Conservation (phyloP, 2,329 filamentous ascomycete species). For the Penicillium sp. region DNA sequence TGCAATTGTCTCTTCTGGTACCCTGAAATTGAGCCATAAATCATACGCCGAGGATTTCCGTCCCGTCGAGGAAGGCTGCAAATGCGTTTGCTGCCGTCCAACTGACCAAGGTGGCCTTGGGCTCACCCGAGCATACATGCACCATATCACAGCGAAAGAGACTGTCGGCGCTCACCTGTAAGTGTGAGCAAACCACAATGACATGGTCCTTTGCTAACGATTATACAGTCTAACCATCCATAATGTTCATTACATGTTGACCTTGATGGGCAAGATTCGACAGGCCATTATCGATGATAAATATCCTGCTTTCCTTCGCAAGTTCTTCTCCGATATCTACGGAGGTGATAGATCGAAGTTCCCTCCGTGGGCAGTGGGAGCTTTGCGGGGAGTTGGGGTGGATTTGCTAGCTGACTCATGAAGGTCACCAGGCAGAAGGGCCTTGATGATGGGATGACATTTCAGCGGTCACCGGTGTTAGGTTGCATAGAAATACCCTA, state of each 20-base stretch:
- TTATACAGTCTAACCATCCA: slow-evolving; percentile 75
- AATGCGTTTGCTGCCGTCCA: slow-evolving; percentile 71
- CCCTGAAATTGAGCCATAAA: slow-evolving; percentile 78
- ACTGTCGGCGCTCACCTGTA: slow-evolving; percentile 77
- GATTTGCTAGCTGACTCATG: slow-evolving; percentile 54
- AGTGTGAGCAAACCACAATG: slow-evolving; percentile 16
- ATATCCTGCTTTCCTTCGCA: slow-evolving; percentile 71
- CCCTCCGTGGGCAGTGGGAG: slow-evolving; percentile 79
- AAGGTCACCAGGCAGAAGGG: not conserved
- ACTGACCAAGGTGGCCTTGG: slow-evolving; percentile 67
- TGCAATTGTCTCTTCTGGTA: slow-evolving; percentile 74
- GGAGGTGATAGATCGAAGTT: slow-evolving; percentile 59
- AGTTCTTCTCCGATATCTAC: slow-evolving; percentile 76
- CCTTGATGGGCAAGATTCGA: slow-evolving; percentile 72
- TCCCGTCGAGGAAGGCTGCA: slow-evolving; percentile 78
- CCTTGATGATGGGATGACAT: not conserved
- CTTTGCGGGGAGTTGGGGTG: slow-evolving; percentile 73
- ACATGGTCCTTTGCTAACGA: slow-evolving; percentile 11
- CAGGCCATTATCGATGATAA: slow-evolving; percentile 75
- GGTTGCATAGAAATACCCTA: not conserved
- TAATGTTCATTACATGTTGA: slow-evolving; percentile 88
- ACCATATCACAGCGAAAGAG: slow-evolving; percentile 91
- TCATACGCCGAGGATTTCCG: slow-evolving; percentile 74
- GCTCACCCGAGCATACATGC: slow-evolving; percentile 81
- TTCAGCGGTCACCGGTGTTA: not conserved